These are phyloP conservation scores for Pythium sukuiense DNA, from an alignment of 352 stramenopile species.

Conservation along the genomic window DNA sequence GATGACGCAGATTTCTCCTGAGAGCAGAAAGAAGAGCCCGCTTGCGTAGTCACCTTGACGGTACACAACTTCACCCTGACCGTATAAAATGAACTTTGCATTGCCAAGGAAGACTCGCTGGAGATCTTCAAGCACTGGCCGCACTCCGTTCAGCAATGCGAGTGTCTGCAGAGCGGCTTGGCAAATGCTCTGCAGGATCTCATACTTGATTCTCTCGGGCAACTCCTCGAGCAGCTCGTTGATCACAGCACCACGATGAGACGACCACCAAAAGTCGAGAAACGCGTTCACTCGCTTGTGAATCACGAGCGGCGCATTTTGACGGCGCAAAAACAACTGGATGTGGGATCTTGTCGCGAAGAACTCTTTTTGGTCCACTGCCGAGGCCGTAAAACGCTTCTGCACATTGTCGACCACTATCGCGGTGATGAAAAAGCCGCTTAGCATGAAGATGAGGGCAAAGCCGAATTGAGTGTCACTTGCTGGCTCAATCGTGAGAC, in stretches of 20 bases:
- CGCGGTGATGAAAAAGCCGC: conserved; percentile 71
- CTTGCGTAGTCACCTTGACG: conserved; percentile 55
- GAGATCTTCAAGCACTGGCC: conserved; percentile 44
- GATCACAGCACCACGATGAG: conserved; percentile 63
- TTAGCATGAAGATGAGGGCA: conserved; percentile 68
- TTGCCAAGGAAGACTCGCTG: conserved; percentile 65
- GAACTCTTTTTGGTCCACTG: conserved; percentile 76
- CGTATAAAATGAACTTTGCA: conserved; percentile 66
- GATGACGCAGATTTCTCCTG: conserved; percentile 53
- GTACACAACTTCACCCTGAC: conserved; percentile 67
- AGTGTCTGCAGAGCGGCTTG: conserved; percentile 57
- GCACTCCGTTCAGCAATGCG: conserved; percentile 42
- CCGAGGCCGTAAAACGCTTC: conserved; percentile 73
- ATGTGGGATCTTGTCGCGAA: conserved; percentile 56
- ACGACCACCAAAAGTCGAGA: conserved; percentile 76
- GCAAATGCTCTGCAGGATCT: conserved; percentile 67
- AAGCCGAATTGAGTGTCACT: conserved; percentile 51
- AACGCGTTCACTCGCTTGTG: conserved; percentile 70
- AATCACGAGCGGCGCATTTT: conserved; percentile 55
- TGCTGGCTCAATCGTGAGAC: conserved; percentile 46
- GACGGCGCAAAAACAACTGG: conserved; percentile 64
- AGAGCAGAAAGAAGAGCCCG: conserved; percentile 58
- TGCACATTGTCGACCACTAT: conserved; percentile 77
- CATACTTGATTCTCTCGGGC: conserved; percentile 53
- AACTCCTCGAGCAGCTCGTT: conserved; percentile 56